phyloP scores from a whole-genome alignment of 176 grass and related monocot species.

The Bothriochloa decipiens region DNA sequence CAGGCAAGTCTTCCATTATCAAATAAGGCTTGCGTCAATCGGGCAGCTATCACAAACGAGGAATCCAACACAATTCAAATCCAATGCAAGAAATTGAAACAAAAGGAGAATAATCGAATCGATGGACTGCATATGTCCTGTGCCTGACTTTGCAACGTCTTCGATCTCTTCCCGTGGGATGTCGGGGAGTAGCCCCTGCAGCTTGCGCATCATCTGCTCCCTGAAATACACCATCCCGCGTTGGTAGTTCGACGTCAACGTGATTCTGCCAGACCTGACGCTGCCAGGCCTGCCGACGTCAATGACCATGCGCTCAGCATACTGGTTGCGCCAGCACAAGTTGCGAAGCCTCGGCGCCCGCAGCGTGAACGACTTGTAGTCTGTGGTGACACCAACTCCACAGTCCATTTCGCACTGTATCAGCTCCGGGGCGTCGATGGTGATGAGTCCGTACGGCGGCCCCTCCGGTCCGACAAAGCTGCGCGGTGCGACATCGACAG shows the following conservation, averaged over 20 bases:
- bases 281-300: slow-evolving; percentile 14
- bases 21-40: slow-evolving; percentile 12
- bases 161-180: not conserved
- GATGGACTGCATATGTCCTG: too few species aligned
- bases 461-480: too few species aligned
- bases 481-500: not conserved
- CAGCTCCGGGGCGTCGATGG: slow-evolving; percentile 9
- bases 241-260: not conserved
- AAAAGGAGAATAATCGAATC: not conserved
- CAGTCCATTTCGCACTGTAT: not conserved
- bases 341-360: not conserved
- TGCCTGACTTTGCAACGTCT: not conserved
- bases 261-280: not conserved
- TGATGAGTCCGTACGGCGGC: not conserved
- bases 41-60: not conserved
- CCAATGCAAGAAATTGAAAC: too few species aligned
- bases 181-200: slow-evolving; percentile 3
- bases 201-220: slow-evolving; percentile 29
- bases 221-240: not conserved
- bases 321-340: not conserved
- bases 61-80: too few species aligned
- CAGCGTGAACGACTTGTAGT: slow-evolving; percentile 19
- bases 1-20: not conserved
- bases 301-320: slow-evolving; percentile 8
- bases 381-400: not conserved